Evolutionary conservation across 768 basidiomycete genomes (phyloP).

Genomic region (Infundibulicybe gibba): DNA sequence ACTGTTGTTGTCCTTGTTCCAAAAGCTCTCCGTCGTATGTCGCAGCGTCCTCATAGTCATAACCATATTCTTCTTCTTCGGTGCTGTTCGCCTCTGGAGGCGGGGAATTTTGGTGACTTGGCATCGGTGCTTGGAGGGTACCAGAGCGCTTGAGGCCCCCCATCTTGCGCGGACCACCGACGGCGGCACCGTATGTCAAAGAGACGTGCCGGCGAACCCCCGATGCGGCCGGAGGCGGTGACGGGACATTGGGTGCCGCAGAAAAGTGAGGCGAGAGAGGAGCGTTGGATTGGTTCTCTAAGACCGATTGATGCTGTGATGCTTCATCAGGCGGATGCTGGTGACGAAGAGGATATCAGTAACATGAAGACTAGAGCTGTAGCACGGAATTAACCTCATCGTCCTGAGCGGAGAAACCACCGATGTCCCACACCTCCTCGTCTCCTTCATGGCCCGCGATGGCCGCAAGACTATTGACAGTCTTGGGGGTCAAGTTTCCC

Average conservation of each 20-base stretch:
- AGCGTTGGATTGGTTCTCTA: conserved; percentile 50
- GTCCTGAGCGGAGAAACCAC: conserved; percentile 51
- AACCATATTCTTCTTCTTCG: conserved; percentile 54
- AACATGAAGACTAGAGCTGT: conserved; percentile 9
- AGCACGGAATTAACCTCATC: conserved; percentile 51
- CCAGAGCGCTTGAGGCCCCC: conserved; percentile 70
- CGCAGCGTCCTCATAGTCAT: conserved; percentile 45
- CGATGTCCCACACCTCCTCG: conserved; percentile 83
- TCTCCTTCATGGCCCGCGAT: conserved; percentile 87
- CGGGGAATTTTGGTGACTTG: conserved; percentile 31
- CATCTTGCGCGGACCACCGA: conserved; percentile 47
- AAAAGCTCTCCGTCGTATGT: conserved; percentile 61
- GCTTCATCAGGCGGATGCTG: conserved; percentile 21
- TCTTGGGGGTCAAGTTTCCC: conserved; percentile 65
- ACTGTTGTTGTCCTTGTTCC: conserved; percentile 30
- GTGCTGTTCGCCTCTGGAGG: conserved; percentile 34
- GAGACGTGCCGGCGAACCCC: conserved; percentile 79
- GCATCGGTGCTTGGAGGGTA: conserved; percentile 60
- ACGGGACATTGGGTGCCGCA: conserved; percentile 47
- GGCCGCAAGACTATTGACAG: conserved; percentile 78
- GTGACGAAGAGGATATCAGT: conserved; percentile 6
- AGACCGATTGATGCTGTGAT: conserved; percentile 41
- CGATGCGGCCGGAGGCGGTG: conserved; percentile 67
- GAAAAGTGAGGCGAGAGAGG: conserved; percentile 65
- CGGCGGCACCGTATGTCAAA: conserved; percentile 66